Percentiles rank a stretch among this genome's conserved stretches.
Evolutionary conservation across 331 rosid genomes (phyloP).

Genomic region (Erythrophleum ivorense): DNA sequence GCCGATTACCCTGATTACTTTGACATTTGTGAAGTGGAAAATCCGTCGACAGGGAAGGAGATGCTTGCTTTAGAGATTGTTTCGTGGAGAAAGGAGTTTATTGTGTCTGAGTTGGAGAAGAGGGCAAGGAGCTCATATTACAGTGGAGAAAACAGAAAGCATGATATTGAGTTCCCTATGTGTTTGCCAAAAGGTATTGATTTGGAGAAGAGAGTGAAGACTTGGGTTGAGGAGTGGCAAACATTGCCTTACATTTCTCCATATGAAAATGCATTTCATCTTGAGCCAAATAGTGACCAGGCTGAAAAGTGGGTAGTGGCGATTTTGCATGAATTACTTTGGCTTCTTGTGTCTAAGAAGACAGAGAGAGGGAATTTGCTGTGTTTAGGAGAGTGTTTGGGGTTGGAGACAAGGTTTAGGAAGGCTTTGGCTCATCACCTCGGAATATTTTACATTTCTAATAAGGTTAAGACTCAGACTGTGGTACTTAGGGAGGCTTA

Average conservation of each 20-base stretch:
- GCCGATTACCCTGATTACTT: constrained; percentile 80
- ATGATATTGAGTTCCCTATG: constrained; percentile 64
- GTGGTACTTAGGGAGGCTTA: constrained; percentile 54
- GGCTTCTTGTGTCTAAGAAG: constrained; percentile 81
- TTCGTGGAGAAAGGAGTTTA: constrained; percentile 70
- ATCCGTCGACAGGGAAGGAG: constrained; percentile 56
- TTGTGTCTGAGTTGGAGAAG: constrained; percentile 74
- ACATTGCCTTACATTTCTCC: constrained; percentile 82
- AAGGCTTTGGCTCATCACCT: constrained; percentile 86
- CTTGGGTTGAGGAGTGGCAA: constrained; percentile 86
- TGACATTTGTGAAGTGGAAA: constrained; percentile 61
- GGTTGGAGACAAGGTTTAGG: constrained; percentile 68
- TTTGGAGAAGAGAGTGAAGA: constrained; percentile 64
- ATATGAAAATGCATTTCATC: constrained; percentile 75
- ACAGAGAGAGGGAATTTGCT: constrained; percentile 63
- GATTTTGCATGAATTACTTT: constrained; percentile 80
- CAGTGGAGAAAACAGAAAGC: constrained; percentile 41
- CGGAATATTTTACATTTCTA: constrained; percentile 79
- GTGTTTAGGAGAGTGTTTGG: constrained; percentile 71
- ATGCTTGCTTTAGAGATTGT: constrained; percentile 80
- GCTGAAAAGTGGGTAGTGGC: constrained; percentile 90
- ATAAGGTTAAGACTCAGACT: constrained; percentile 75
- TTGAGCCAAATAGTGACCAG: constrained; percentile 63
- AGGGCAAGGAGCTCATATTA: constrained; percentile 44
- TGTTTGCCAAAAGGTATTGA: constrained; percentile 74